Base-by-base conservation (phyloP, 192 early-diverging fungal species). In the Umbelopsis isabellina region DNA sequence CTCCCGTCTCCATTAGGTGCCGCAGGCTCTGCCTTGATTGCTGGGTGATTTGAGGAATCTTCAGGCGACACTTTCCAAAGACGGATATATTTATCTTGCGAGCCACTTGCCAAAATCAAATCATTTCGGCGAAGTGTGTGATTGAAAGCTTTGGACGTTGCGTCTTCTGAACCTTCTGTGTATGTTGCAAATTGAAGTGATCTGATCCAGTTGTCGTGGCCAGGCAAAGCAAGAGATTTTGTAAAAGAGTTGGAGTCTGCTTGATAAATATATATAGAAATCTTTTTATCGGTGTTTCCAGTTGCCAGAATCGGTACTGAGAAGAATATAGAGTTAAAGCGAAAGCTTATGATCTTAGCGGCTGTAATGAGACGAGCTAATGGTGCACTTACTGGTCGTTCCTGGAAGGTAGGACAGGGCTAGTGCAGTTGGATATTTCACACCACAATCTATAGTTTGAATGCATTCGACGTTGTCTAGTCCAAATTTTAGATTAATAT, bases 131-230 rank as follows among this genome's bases (percentile, higher is more conserved):
- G 74, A 70, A 93, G 88, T 1, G 82, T 78, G 66, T 91, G 88
- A 41, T 82, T 47, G 11, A 65, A 67, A 12, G 65, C 49, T 41
- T 70, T 55, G 46, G 48, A 46, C 37, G 21, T 41, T 2, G 49
- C 67, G 11, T 78, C 69, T 35, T 65, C 48, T 12, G 48, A 64
- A 10, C 75, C 67, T 10, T 76, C 74, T 2, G 85, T 86, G 75
- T 89, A 90, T 25, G 83, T 86, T 3, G 87, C 83, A 51, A 95
- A 91, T 12, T 92, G 84, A 61, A 98, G 65, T 10, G 90, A 87
- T 12, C 94, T 88, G 22, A 97, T 87, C 97, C 97, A 99, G 71
- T 95, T 94, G 15, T 93, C 91, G 78, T 99, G 97, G 3, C 97
- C 97, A 44, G 88, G 84, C 21, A 99, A 79, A 10, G 85, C 72